Evolutionary conservation across 768 basidiomycete genomes (phyloP), one percentile per base, ranked within the genome.

Genomic region (Lactifluus volemus): DNA sequence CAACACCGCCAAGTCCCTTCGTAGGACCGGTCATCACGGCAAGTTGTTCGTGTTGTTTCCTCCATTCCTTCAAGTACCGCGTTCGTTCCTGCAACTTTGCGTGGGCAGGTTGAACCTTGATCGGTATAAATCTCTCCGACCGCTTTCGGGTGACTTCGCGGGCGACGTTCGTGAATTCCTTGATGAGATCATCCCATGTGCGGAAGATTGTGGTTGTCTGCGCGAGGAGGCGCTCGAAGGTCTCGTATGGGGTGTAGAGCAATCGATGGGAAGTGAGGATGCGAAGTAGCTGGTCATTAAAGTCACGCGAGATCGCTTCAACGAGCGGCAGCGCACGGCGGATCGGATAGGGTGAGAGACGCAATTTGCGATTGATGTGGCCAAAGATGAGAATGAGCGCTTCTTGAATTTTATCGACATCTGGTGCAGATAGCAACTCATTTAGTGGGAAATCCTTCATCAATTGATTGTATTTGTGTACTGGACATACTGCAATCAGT

Each of bases 391-490:
- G 80, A 0, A 81, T 74, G 12, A 98, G 77, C 4, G 91, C 85
- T 72, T 97, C 93, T 70, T 96, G 88, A 41, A 98, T 87, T 76
- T 95, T 97, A 71, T 90, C 89, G 1, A 98, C 83, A 72, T 98
- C 97, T 2, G 97, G 97, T 0, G 97, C 93, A 9, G 95, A 92
- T 30, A 99, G 81, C 19, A 98, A 84, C 70, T 98, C 96, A 71
- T 99, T 97, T 32, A 99, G 79, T 0, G 97, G 97, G 68, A 98
- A 98, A 70, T 99, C 97, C 74, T 96, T 97, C 97, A 99, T 98
- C 59, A 98, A 80, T 64, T 91, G 87, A 69, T 99, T 98, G 78
- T 98, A 96, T 73, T 97, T 98, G 78, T 95, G 93, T 11, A 98
- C 96, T 92, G 66, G 6, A 50, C 19, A 39, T 15, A 14, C 29